These are phyloP conservation scores for Cercophora newfieldiana DNA, from an alignment of 495 filamentous ascomycete genomes.

Conservation along the genomic window DNA sequence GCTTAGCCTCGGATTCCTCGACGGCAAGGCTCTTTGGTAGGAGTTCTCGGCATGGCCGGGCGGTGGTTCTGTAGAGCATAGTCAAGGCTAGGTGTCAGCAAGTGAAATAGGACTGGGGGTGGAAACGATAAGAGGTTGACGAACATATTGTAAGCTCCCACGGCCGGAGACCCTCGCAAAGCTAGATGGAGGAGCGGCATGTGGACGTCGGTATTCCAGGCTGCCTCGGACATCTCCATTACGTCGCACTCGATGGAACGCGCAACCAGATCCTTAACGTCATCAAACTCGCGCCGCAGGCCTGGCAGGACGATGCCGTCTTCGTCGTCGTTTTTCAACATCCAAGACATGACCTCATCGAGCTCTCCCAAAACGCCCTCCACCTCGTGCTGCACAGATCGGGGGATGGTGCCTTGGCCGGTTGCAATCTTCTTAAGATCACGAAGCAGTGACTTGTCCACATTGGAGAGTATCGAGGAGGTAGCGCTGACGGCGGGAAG, in stretches of 20 bases:
- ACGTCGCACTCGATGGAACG: constrained; percentile 5
- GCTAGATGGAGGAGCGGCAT: constrained; percentile 9
- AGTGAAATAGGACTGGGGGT: not conserved
- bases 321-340: not conserved
- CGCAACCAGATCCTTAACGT: constrained; percentile 5
- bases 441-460: constrained; percentile 3
- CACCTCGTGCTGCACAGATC: not conserved
- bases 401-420: constrained; percentile 1
- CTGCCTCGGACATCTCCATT: constrained; percentile 13
- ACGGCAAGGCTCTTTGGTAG: constrained; percentile 1
- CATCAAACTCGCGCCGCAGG: constrained; percentile 10
- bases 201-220: constrained; percentile 12
- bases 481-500: not conserved
- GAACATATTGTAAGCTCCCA: constrained; percentile 11
- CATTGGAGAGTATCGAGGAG: not conserved
- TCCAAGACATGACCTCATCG: not conserved
- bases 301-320: not conserved
- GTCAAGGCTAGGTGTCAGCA: not conserved
- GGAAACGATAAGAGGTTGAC: not conserved
- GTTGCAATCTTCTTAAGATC: constrained; percentile 2
- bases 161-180: constrained; percentile 6
- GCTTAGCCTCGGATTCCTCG: constrained; percentile 11
- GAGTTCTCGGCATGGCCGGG: constrained; percentile 8
- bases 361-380: not conserved
- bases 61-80: constrained; percentile 4